A percentile compares a stretch with the other conserved stretches of the same genome.
phyloP scores from a whole-genome alignment of 73 alveolate genomes.

The Tetrahymena elliotti region DNA sequence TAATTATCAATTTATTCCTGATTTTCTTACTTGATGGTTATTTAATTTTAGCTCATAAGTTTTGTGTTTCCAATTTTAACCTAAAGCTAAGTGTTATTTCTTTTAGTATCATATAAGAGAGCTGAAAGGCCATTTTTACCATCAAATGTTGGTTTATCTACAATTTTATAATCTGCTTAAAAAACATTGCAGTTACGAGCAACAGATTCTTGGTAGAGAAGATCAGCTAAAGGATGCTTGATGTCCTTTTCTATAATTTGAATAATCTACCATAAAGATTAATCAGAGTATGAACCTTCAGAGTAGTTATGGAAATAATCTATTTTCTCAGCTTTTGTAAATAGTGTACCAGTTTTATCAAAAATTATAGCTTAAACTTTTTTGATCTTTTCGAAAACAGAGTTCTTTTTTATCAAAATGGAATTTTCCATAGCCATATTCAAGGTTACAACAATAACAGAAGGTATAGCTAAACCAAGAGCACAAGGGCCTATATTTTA shows the following conservation, averaged over 20 bases:
- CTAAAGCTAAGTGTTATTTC: not conserved
- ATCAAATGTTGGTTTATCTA: not conserved
- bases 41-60: conserved; percentile 1
- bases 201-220: conserved; percentile 29
- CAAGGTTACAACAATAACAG: conserved; percentile 94
- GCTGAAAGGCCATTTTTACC: not conserved
- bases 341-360: conserved; percentile 94
- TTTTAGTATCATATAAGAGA: not conserved
- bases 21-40: not conserved
- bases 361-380: conserved; percentile 69
- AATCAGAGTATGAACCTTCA: not conserved
- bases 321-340: conserved; percentile 29
- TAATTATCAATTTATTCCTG: not conserved
- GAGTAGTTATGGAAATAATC: conserved; percentile 5
- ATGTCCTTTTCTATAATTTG: conserved; percentile 32
- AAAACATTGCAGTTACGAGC: not conserved
- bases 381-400: conserved; percentile 60
- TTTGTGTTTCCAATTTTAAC: not conserved
- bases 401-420: conserved; percentile 72
- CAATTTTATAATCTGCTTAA: not conserved
- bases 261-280: conserved; percentile 31
- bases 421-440: conserved; percentile 86
- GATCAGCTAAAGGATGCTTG: conserved; percentile 28
- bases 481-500: conserved; percentile 84
- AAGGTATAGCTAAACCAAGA: conserved; percentile 97